Base-by-base conservation (phyloP, 768 basidiomycete species). In the Suillus hirtellus region DNA sequence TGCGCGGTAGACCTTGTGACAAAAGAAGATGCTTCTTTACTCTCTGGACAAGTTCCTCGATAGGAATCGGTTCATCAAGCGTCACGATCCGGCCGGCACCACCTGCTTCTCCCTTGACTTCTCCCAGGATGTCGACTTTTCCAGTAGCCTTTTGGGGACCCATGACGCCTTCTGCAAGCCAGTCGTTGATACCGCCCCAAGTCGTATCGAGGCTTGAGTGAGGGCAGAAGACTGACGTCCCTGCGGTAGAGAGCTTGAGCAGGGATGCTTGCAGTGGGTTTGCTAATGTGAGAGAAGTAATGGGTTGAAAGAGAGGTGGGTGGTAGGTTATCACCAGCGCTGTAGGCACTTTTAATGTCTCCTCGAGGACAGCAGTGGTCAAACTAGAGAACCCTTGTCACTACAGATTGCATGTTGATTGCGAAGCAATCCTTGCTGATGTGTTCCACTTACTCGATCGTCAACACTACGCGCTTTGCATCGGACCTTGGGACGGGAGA, bases 121-220 rank as follows among this genome's bases (percentile, higher is more conserved):
- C 56, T 68, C 77, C 63, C 71, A 76, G 62, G 84, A 72, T 69
- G 38, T 79, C 61, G 75, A 69, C 66, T 31, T 67, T 53, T 21
- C 73, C 78, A 47, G 69, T 73, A 19, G 65, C 75, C 21, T 69
- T 60, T 35, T 70, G 71, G 7, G 68, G 66, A 55, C 75, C 77
- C 65, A 85, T 75, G 40, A 84, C 72, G 42, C 82, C 85, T 72
- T 78, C 71, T 1, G 86, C 90, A 17, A 95, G 83, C 92, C 92
- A 97, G 76, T 96, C 94, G 71, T 96, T 97, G 60, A 96, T 85
- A 0, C 96, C 96, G 6, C 85, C 91, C 68, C 84, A 82, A 1
- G 92, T 87, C n/a, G 82, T 82, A 76, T 99, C 96, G 19, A 97
- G 82, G 0, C 93, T 86, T 0, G 92, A 93, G 76, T 99, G 96